phyloP scores from a whole-genome alignment of 2,329 filamentous ascomycete species.

The Neoarthrinium moseri region DNA sequence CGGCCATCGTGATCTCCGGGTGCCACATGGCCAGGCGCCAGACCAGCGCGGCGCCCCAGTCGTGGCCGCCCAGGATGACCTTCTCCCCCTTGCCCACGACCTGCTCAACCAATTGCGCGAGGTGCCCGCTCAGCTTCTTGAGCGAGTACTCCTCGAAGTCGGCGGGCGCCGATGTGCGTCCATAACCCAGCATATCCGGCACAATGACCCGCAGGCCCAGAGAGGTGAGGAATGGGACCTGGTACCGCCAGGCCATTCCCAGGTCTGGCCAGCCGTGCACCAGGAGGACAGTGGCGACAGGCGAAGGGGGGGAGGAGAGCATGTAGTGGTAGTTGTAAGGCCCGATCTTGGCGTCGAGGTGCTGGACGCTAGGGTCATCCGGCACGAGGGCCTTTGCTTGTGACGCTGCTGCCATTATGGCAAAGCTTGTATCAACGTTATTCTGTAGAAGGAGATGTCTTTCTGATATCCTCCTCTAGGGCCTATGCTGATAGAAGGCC shows the following conservation, averaged over 20 bases:
- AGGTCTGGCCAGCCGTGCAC: conserved; percentile 63
- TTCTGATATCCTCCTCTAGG: too few relatives aligned
- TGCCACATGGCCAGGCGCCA: conserved; percentile 75
- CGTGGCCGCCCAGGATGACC: conserved; percentile 86
- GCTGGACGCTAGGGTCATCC: conserved; percentile 65
- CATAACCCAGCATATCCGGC: conserved; percentile 86
- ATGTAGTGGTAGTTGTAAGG: conserved; percentile 71
- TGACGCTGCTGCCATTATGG: conserved; percentile 39
- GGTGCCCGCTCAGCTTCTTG: conserved; percentile 72
- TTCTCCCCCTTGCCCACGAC: conserved; percentile 40
- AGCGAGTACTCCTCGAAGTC: conserved; percentile 63
- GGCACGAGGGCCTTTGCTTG: conserved; percentile 62
- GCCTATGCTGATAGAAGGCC: too few relatives aligned
- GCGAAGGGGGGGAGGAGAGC: conserved; percentile 48
- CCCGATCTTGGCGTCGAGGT: conserved; percentile 62
- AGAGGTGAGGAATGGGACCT: conserved; percentile 74
- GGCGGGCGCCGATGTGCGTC: conserved; percentile 68
- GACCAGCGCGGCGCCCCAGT: conserved; percentile 82
- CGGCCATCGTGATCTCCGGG: conserved; percentile 67
- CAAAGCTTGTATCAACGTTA: too few relatives aligned
- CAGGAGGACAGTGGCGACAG: conserved; percentile 48
- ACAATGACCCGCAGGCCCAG: conserved; percentile 77
- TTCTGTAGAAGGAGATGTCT: too few relatives aligned
- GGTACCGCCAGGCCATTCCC: conserved; percentile 82
- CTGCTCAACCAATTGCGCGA: conserved; percentile 68